These are phyloP conservation scores for Triticum urartu DNA, from an alignment of 176 grass and related monocot genomes.

Conservation along the genomic window DNA sequence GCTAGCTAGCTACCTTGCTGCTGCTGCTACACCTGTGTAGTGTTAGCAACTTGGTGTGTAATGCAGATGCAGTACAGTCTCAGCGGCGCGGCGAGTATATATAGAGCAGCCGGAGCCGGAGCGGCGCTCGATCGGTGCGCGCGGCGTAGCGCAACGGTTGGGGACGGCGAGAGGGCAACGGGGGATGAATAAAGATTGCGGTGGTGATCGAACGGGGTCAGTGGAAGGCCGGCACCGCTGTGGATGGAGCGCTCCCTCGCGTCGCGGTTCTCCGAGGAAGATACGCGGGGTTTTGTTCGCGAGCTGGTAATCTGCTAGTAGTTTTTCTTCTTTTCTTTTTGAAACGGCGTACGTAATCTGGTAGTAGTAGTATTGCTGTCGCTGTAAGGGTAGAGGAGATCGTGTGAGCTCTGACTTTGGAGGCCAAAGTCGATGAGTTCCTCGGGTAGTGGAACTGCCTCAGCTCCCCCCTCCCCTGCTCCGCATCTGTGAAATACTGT, in stretches of 20 bases:
- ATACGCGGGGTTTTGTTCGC: background rate
- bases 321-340: too few species aligned
- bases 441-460: background rate
- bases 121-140: background rate
- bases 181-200: conserved; percentile 25
- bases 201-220: background rate
- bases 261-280: background rate
- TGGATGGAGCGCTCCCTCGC: background rate
- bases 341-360: too few species aligned
- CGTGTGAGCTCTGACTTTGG: conserved; percentile 38
- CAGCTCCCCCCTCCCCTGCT: background rate
- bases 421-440: conserved; percentile 13
- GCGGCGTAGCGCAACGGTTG: conserved; percentile 13
- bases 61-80: background rate
- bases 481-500: background rate
- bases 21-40: too few species aligned
- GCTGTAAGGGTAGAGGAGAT: background rate
- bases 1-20: background rate
- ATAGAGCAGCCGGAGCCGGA: conserved; percentile 3
- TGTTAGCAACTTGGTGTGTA: background rate
- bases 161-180: conserved; percentile 29
- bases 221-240: conserved; percentile 40
- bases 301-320: background rate
- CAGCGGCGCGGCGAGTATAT: background rate
- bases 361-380: background rate